phyloP scores from a whole-genome alignment of 2,329 filamentous ascomycete species.

The Pyrenophora teres region DNA sequence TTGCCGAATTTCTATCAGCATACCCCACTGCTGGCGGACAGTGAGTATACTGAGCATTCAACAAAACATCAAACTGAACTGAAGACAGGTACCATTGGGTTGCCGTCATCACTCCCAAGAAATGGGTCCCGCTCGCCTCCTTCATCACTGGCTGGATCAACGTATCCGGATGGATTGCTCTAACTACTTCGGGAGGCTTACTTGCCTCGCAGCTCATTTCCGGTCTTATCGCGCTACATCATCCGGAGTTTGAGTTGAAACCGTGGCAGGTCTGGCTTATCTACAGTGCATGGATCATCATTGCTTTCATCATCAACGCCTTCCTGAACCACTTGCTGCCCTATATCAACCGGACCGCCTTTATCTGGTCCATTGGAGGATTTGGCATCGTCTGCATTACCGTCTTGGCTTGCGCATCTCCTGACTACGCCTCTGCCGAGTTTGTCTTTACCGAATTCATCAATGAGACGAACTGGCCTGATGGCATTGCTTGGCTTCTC shows the following conservation, averaged over 20 bases:
- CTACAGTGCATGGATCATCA: conserved; percentile 66
- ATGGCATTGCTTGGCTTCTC: conserved; percentile 63
- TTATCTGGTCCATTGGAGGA: conserved; percentile 71
- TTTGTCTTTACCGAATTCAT: conserved; percentile 72
- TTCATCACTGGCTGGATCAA: conserved; percentile 77
- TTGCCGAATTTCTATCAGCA: conserved; percentile 72
- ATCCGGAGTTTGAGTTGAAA: conserved; percentile 61
- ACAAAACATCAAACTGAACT: conserved; percentile 43
- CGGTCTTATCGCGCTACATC: conserved; percentile 66
- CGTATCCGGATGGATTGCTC: conserved; percentile 69
- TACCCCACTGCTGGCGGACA: conserved; percentile 57
- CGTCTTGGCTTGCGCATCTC: conserved; percentile 67
- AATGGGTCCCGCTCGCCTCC: conserved; percentile 65
- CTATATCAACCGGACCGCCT: conserved; percentile 68
- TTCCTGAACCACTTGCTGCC: conserved; percentile 67
- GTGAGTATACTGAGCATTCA: conserved; percentile 18
- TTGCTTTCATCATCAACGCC: conserved; percentile 68
- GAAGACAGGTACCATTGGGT: conserved; percentile 68
- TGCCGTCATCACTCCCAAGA: conserved; percentile 65
- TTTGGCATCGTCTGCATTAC: conserved; percentile 74
- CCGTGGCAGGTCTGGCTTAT: conserved; percentile 76
- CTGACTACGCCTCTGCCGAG: conserved; percentile 65
- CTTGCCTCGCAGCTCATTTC: conserved; percentile 70
- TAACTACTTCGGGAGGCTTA: conserved; percentile 70
- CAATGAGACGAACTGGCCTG: conserved; percentile 71